Evolutionary conservation across 768 basidiomycete species (phyloP), one percentile per base, ranked within the genome.

Genomic region (Leccinum arenicola): DNA sequence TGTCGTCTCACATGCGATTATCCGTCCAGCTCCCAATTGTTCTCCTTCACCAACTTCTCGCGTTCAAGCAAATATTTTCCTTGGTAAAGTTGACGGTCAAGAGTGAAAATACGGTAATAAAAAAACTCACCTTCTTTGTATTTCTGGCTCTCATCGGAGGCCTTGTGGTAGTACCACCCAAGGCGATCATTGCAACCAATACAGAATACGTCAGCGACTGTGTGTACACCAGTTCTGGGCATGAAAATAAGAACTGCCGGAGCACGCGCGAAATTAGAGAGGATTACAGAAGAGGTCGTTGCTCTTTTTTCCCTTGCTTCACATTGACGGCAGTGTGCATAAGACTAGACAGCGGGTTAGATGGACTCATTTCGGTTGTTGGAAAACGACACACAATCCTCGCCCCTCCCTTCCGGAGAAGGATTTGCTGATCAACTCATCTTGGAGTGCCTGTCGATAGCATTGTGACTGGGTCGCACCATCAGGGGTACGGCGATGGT

Each of bases 111-210:
- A 10, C 17, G 9, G 23, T 43, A 47, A 15, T 1, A 27, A 3
- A 6, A 6, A 59, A 12, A 29, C 80, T 40, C 35, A 84, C 91
- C 87, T 82, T 93, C 91, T 72, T 93, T 93, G 69, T 93, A 93
- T 69, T 88, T 91, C 81, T 93, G 91, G 3, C 83, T 79, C 40
- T 77, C 75, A 63, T 93, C 88, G 0, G 86, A 81, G 12, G 91
- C 89, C 68, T 87, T 88, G 70, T 89, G 84, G 64, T 93, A 93
- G 67, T 79, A 91, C 91, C 91, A 93, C 1, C 91, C 91, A 4
- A 93, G 58, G 36, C 88, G 80, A 15, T 89, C 89, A 57, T 87
- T 85, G 73, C 91, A 93, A 0, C 89, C 89, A 33, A 89, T 54
- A 66, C 91, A 93, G 68, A 83, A 92, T 1, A 86, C 82, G 68